Conservation (phyloP, 805 yeast genomes). For the Spathaspora arborariae region DNA sequence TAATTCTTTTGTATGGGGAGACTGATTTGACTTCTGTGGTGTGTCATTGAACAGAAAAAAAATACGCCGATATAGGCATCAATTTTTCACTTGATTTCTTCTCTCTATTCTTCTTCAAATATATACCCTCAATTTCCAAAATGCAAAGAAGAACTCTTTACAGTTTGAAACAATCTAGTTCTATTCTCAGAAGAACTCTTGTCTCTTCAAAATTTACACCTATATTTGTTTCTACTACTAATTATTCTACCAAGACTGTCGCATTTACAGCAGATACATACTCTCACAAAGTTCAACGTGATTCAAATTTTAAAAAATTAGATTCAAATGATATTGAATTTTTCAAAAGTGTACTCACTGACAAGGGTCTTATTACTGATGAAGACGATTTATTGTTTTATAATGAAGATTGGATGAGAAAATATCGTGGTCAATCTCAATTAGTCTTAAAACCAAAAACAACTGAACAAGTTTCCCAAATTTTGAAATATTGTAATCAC, state of each 20-base stretch:
- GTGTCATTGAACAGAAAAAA: no score
- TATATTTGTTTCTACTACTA: background rate
- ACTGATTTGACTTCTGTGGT: no score
- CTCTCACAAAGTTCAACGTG: slow-evolving; percentile 50
- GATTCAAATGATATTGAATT: slow-evolving; percentile 52
- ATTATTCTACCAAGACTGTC: slow-evolving; percentile 23
- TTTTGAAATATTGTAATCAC: slow-evolving; percentile 77
- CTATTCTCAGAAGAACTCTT: background rate
- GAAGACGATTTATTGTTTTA: slow-evolving; percentile 61
- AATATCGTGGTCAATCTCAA: slow-evolving; percentile 83
- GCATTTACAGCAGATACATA: slow-evolving; percentile 71
- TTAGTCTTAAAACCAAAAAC: slow-evolving; percentile 80
- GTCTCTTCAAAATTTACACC: background rate
- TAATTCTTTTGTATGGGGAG: no score
- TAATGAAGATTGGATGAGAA: slow-evolving; percentile 94
- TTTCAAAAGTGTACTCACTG: slow-evolving; percentile 59
- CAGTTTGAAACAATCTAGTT: background rate
- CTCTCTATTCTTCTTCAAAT: background rate
- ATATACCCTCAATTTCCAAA: background rate
- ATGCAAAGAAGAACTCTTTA: slow-evolving; percentile 3
- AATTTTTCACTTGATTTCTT: background rate
- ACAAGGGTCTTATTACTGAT: slow-evolving; percentile 49
- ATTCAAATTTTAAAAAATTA: slow-evolving; percentile 48
- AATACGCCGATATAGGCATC: background rate
- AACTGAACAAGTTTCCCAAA: slow-evolving; percentile 70